phyloP scores from a whole-genome alignment of 108 stramenopile genomes.

The Cyclotella atomus region DNA sequence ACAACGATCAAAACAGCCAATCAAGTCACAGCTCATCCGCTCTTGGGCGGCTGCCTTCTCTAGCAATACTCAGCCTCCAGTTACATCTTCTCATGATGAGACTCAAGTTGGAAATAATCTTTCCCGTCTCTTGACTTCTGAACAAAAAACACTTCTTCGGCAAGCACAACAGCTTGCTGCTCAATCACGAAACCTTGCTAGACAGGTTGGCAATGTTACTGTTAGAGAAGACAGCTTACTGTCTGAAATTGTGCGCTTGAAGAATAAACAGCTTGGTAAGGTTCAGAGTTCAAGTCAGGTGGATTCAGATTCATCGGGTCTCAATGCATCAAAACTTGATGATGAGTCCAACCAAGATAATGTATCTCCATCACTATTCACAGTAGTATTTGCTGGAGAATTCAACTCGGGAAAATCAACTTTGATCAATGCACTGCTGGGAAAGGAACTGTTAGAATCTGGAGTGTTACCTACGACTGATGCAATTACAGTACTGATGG shows the following conservation, averaged over 20 bases:
- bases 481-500: constrained; percentile 66
- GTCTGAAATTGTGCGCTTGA: constrained; percentile 30
- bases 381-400: constrained; percentile 82
- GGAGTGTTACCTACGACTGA: constrained; percentile 87
- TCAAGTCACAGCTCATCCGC: too few species aligned
- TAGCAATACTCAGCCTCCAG: neutral
- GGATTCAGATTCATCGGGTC: neutral
- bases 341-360: constrained; percentile 6
- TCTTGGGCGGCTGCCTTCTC: neutral
- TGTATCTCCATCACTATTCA: constrained; percentile 52
- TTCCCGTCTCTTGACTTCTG: constrained; percentile 59
- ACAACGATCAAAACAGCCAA: too few species aligned
- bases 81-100: neutral
- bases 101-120: constrained; percentile 23
- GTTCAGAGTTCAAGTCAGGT: neutral
- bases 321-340: neutral
- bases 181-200: constrained; percentile 51
- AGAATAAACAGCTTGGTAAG: constrained; percentile 17
- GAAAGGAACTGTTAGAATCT: constrained; percentile 70
- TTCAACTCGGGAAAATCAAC: constrained; percentile 91
- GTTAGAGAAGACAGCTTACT: constrained; percentile 39
- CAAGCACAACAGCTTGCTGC: constrained; percentile 62
- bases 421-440: constrained; percentile 84
- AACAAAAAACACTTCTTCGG: constrained; percentile 59
- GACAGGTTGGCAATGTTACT: constrained; percentile 53